These are phyloP conservation scores for Asclepias syriaca DNA, from an alignment of 257 asterid genomes.

Conservation along the genomic window DNA sequence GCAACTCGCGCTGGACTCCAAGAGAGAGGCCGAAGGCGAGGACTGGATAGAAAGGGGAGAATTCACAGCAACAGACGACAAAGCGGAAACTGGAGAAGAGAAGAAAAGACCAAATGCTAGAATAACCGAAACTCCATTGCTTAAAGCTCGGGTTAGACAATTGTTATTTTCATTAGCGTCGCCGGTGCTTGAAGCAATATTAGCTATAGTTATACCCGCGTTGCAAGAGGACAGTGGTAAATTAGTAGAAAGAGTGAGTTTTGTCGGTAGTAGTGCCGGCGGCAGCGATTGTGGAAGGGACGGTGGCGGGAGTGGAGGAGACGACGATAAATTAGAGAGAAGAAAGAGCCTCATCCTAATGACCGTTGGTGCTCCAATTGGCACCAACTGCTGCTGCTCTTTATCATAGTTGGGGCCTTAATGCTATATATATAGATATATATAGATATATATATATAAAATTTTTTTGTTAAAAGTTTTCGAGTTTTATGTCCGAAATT, in stretches of 20 bases:
- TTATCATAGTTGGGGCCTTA: neutral
- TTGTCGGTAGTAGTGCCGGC: constrained; percentile 7
- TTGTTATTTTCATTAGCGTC: neutral
- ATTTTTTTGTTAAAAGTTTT: too few relatives aligned
- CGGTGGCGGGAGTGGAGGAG: neutral
- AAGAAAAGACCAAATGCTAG: constrained; percentile 56
- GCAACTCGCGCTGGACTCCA: constrained; percentile 34
- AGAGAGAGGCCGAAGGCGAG: constrained; percentile 4
- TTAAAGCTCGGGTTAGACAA: constrained; percentile 6
- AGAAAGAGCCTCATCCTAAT: constrained; percentile 20
- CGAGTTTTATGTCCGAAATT: too few relatives aligned
- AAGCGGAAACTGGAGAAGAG: constrained; percentile 33
- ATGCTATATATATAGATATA: too few relatives aligned
- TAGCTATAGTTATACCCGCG: neutral
- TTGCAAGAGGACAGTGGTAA: constrained; percentile 1
- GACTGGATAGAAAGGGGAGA: constrained; percentile 10
- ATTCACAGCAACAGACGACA: constrained; percentile 20
- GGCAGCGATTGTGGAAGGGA: neutral
- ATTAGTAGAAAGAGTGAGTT: neutral
- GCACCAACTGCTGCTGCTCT: too few relatives aligned
- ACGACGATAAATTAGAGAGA: constrained; percentile 10
- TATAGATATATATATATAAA: too few relatives aligned
- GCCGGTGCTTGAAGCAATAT: neutral
- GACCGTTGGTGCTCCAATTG: constrained; percentile 7
- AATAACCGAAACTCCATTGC: constrained; percentile 43